phyloP scores from a whole-genome alignment of 768 basidiomycete genomes.

The Lactarius evosmus region DNA sequence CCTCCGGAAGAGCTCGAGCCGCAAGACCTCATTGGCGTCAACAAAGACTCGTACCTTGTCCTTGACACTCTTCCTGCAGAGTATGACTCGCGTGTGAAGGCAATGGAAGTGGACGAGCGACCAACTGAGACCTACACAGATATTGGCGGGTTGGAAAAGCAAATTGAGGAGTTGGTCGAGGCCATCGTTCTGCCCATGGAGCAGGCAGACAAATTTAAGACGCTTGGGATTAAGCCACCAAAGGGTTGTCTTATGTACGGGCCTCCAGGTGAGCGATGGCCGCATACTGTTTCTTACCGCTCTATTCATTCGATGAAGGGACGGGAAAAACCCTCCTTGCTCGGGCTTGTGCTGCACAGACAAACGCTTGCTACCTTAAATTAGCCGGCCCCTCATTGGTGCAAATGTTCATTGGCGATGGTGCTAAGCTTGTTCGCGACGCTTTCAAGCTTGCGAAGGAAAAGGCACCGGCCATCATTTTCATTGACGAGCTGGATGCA shows the following conservation, averaged over 20 bases:
- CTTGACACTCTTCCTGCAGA: conserved; percentile 95
- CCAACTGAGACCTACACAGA: conserved; percentile 97
- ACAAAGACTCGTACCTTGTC: conserved; percentile 98
- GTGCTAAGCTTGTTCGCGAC: conserved; percentile 97
- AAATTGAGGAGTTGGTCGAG: conserved; percentile 97
- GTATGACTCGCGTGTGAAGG: conserved; percentile 97
- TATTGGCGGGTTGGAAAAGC: conserved; percentile 98
- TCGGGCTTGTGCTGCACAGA: conserved; percentile 96
- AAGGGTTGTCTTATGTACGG: conserved; percentile 99
- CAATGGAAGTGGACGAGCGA: conserved; percentile 99
- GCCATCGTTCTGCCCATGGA: conserved; percentile 99
- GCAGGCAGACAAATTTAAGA: conserved; percentile 98
- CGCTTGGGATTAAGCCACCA: conserved; percentile 93
- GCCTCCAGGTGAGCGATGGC: conserved; percentile 70
- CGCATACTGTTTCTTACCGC: neutral
- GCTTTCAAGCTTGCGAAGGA: conserved; percentile 98
- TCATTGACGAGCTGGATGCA: conserved; percentile 98
- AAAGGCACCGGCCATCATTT: conserved; percentile 98
- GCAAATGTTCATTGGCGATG: conserved; percentile 99
- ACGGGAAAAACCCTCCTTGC: conserved; percentile 98
- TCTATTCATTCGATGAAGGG: conserved; percentile 40
- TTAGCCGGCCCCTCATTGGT: conserved; percentile 96
- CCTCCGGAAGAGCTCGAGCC: conserved; percentile 88
- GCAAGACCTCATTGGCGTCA: conserved; percentile 94
- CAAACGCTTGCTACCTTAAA: conserved; percentile 97